Base-by-base conservation (phyloP, 2,329 filamentous ascomycete species). In the Biscogniauxia sp. region DNA sequence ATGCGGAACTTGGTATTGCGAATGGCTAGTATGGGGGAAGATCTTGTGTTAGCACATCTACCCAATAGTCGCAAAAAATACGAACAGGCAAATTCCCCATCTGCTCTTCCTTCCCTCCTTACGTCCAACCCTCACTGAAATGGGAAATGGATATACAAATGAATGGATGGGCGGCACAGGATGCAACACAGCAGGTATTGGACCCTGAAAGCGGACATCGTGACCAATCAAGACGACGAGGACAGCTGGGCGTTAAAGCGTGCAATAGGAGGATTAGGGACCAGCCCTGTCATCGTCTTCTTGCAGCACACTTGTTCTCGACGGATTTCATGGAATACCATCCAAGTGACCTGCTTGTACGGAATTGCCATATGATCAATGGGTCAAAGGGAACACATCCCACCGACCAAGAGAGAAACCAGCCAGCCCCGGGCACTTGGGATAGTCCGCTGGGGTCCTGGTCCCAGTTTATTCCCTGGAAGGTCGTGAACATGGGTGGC, bases 1-100 rank as follows among this genome's bases (percentile, higher is more conserved):
- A 99, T 87, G 73, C 93, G 92, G 84, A 99, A 99, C 74, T 97
- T 97, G 69, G 92, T 92, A 77, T 99, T 99, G 69, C 95, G 93
- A 72, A 99, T 98, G 37, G 95, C 90, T 92, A 71, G 52, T 45
- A 59, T 53, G 69, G 23, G 23, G 23, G 45, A 37, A 20, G 53
- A 56, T 19, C 20, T 56, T 55, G 54, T 56, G 56, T 69, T 69
- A 69, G 68, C 57, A 55, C 51, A 61, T 50, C 32, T 57, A 53
- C 52, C 59, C 45, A 51, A 41, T 25, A 58, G 54, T 53, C 37
- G 53, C 51, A 20, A 52, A 20, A 51, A 49, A 56, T 51, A 28
- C 57, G 51, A 62, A 63, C 54, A 57, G 62, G 53, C 51, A 41
- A 57, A 53, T 63, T 54, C 28, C 56, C 11, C 20, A 13, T 56